Evolutionary conservation across 352 stramenopile species (phyloP).

Genomic region (Globisporangium apiculatum): DNA sequence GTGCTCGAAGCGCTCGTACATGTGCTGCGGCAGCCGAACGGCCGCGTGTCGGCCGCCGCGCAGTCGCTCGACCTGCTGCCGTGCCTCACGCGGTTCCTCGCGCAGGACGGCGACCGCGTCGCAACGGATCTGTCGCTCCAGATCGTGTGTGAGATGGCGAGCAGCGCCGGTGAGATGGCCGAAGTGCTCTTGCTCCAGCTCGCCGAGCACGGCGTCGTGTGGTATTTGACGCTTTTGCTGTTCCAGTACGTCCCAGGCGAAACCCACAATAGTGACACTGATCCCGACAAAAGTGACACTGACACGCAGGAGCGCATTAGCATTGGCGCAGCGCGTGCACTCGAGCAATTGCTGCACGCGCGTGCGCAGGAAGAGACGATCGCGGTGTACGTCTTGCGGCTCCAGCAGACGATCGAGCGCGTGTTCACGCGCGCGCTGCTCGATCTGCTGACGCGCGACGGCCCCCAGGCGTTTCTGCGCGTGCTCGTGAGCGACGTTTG

Average conservation of each 20-base stretch:
- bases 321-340: slow-evolving; percentile 61
- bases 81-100: slow-evolving; percentile 69
- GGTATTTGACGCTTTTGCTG: slow-evolving; percentile 79
- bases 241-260: slow-evolving; percentile 46
- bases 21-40: slow-evolving; percentile 77
- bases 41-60: slow-evolving; percentile 65
- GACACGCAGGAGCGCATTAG: slow-evolving; percentile 55
- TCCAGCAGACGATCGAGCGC: slow-evolving; percentile 81
- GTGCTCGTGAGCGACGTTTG: slow-evolving; percentile 68
- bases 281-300: slow-evolving; percentile 11
- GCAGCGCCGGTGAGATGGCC: slow-evolving; percentile 72
- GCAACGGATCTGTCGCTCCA: slow-evolving; percentile 74
- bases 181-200: slow-evolving; percentile 76
- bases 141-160: slow-evolving; percentile 78
- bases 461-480: slow-evolving; percentile 59
- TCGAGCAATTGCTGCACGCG: slow-evolving; percentile 63
- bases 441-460: slow-evolving; percentile 54
- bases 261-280: background rate
- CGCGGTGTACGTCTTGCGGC: slow-evolving; percentile 64
- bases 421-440: slow-evolving; percentile 76
- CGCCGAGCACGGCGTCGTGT: slow-evolving; percentile 74
- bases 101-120: slow-evolving; percentile 54
- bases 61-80: slow-evolving; percentile 79
- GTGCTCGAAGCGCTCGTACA: slow-evolving; percentile 76
- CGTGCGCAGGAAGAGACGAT: slow-evolving; percentile 69